Evolutionary conservation across 768 basidiomycete genomes (phyloP).

Genomic region (Rhizopogon roseolus): DNA sequence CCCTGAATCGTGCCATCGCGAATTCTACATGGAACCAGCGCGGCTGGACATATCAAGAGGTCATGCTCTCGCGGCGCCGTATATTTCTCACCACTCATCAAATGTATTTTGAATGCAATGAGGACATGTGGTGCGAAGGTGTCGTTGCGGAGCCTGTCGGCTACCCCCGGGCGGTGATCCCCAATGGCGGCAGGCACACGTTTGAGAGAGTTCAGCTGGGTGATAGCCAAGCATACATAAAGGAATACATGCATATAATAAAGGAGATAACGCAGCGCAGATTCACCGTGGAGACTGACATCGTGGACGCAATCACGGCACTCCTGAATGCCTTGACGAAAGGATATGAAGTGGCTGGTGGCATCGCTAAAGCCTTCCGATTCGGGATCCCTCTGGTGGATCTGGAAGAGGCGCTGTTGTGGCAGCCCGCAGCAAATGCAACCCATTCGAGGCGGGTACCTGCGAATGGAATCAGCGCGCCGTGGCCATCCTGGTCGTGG

Average conservation of each 20-base stretch:
- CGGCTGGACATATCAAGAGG: conserved; percentile 20
- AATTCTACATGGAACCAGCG: conserved; percentile 12
- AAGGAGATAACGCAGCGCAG: too few species aligned
- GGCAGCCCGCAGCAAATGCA: conserved; percentile 13
- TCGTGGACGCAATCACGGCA: too few species aligned
- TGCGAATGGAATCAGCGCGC: not conserved
- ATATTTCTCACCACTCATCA: conserved; percentile 16
- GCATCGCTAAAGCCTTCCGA: too few species aligned
- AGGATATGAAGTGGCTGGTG: too few species aligned
- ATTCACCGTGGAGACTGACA: too few species aligned
- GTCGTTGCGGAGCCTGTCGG: conserved; percentile 8
- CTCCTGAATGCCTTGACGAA: too few species aligned
- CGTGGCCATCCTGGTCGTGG: conserved; percentile 21
- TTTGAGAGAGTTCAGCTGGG: too few species aligned
- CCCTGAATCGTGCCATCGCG: not conserved
- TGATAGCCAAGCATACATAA: too few species aligned
- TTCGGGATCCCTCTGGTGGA: not conserved
- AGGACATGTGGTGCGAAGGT: conserved; percentile 19
- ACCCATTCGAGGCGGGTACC: conserved; percentile 7
- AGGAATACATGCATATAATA: too few species aligned
- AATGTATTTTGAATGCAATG: conserved; percentile 13
- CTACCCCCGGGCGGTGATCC: too few species aligned
- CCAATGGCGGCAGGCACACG: too few species aligned
- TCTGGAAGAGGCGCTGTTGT: conserved; percentile 11
- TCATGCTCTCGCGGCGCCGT: conserved; percentile 13